phyloP scores from a whole-genome alignment of 345 rosid genomes.

The Reutealis trisperma region DNA sequence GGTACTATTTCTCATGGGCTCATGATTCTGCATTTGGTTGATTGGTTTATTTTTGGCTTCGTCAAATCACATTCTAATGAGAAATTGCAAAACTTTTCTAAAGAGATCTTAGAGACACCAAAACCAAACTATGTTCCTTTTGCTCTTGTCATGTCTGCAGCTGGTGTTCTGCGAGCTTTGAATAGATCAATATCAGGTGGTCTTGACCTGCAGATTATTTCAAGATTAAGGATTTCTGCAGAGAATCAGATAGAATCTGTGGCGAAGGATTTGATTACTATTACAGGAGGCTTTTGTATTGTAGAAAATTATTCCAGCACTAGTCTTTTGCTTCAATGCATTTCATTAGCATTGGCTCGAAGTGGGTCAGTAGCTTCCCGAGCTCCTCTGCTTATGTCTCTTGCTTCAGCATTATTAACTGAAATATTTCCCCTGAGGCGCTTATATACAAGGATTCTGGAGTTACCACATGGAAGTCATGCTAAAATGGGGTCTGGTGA shows the following conservation, averaged over 20 bases:
- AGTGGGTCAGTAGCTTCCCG: constrained; percentile 60
- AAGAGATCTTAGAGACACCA: constrained; percentile 44
- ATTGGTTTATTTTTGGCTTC: constrained; percentile 72
- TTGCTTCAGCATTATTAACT: constrained; percentile 63
- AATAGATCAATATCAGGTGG: constrained; percentile 39
- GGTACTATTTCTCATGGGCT: constrained; percentile 58
- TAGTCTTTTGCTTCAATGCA: constrained; percentile 56
- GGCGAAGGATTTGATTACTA: constrained; percentile 49
- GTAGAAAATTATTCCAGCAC: constrained; percentile 26
- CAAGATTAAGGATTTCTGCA: constrained; percentile 51
- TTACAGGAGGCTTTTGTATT: constrained; percentile 29
- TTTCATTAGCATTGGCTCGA: constrained; percentile 77
- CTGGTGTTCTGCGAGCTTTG: constrained; percentile 74
- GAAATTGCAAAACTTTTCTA: constrained; percentile 45
- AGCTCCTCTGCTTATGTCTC: constrained; percentile 54
- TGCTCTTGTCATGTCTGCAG: constrained; percentile 68
- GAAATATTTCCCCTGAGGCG: constrained; percentile 69
- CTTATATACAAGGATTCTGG: constrained; percentile 48
- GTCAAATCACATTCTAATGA: constrained; percentile 44
- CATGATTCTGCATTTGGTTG: constrained; percentile 81
- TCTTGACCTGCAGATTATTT: constrained; percentile 43
- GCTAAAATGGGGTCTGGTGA: constrained; percentile 32
- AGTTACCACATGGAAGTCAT: constrained; percentile 26
- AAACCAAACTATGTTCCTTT: constrained; percentile 46
- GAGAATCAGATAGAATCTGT: constrained; percentile 52